phyloP scores from a whole-genome alignment of 1,284 basidiomycete species.

The Cryptococcus depauperatus region DNA sequence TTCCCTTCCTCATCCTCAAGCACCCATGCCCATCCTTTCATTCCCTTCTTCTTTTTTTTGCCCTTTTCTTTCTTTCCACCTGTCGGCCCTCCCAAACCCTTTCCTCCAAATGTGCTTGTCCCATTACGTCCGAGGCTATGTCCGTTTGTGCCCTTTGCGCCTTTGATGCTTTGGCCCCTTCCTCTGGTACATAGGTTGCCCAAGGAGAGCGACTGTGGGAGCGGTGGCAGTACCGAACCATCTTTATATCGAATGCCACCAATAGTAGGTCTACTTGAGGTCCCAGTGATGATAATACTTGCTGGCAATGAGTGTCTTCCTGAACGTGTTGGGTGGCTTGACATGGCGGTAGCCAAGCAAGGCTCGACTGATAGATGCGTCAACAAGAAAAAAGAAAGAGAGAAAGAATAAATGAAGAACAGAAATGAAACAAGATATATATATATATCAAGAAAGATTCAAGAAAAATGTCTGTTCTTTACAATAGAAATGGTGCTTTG shows the following conservation, averaged over 20 bases:
- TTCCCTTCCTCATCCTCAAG: slow-evolving; percentile 38
- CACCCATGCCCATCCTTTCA: slow-evolving; percentile 41
- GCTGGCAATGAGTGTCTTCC: slow-evolving; percentile 13
- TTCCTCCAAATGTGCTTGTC: background rate
- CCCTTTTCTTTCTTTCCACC: slow-evolving; percentile 21
- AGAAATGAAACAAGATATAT: too few relatives aligned
- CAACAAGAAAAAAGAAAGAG: too few relatives aligned
- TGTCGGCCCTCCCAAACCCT: background rate
- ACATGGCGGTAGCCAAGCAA: too few relatives aligned
- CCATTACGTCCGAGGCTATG: background rate
- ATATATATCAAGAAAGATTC: too few relatives aligned
- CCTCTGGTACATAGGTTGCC: slow-evolving; percentile 1
- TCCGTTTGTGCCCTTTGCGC: too few relatives aligned
- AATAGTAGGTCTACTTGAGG: background rate
- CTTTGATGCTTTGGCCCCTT: too few relatives aligned
- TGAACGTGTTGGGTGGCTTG: background rate
- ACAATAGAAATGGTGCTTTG: too few relatives aligned
- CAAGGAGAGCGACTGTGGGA: background rate
- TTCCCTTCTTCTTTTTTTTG: slow-evolving; percentile 29
- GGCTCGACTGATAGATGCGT: too few relatives aligned
- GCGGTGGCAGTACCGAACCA: background rate
- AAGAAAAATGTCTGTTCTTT: too few relatives aligned
- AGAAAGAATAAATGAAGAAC: too few relatives aligned
- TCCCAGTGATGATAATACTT: background rate
- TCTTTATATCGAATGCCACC: background rate